A percentile compares a stretch with the other conserved stretches of the same genome.
Conservation (phyloP, 2,329 filamentous ascomycete genomes). For the Aureobasidium namibiae region DNA sequence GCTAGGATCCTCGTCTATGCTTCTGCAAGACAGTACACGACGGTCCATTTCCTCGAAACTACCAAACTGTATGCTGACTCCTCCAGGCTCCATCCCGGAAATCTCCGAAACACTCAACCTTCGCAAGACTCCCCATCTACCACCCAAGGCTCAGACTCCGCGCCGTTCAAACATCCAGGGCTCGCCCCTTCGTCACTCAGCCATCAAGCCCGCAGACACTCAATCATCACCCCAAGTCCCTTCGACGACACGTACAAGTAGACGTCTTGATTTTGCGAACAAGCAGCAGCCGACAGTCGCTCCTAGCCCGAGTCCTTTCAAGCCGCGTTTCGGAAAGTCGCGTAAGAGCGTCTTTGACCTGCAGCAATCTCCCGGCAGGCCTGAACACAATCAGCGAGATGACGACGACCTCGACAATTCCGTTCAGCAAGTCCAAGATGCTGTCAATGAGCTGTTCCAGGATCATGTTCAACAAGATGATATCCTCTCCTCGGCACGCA, state of each 20-base stretch:
- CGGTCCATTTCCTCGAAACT: not conserved
- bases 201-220: conserved; percentile 47
- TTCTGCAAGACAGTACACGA: conserved; percentile 50
- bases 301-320: conserved; percentile 23
- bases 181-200: conserved; percentile 55
- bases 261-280: conserved; percentile 25
- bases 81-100: conserved; percentile 42
- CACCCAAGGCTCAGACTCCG: conserved; percentile 50
- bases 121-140: conserved; percentile 38
- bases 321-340: conserved; percentile 17
- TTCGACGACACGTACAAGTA: conserved; percentile 17
- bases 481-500: not conserved
- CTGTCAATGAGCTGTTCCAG: conserved; percentile 3
- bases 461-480: not conserved
- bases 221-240: not conserved
- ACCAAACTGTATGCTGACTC: not conserved
- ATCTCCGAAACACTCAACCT: conserved; percentile 34
- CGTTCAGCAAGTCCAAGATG: conserved; percentile 12
- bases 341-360: conserved; percentile 17
- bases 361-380: not conserved
- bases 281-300: conserved; percentile 14
- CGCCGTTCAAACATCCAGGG: conserved; percentile 51
- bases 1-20: conserved; percentile 47
- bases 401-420: conserved; percentile 12
- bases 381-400: not conserved